These are phyloP conservation scores for Sporothrix phasma DNA, from an alignment of 2,329 filamentous ascomycete genomes.

Conservation along the genomic window DNA sequence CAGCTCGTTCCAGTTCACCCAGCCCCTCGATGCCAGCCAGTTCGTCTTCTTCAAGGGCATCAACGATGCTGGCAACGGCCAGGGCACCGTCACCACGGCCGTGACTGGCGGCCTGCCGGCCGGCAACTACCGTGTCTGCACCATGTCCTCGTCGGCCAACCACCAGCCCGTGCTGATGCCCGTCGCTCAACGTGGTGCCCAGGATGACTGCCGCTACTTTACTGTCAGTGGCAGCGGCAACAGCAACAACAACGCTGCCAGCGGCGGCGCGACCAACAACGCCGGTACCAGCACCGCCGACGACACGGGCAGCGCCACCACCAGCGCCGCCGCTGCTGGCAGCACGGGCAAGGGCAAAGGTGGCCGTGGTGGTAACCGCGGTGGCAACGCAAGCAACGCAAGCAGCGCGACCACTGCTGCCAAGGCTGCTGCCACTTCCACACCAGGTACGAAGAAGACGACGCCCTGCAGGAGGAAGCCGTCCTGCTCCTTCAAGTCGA, in stretches of 20 bases:
- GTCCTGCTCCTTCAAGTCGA: not conserved
- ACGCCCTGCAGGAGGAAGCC: no score
- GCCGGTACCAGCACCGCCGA: no score
- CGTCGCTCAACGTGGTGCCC: constrained; percentile 55
- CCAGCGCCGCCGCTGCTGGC: not conserved
- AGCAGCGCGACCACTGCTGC: constrained; percentile 9
- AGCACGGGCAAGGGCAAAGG: no score
- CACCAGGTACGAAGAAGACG: constrained; percentile 6
- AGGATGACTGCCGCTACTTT: constrained; percentile 56
- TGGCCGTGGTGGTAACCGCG: no score
- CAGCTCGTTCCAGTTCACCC: constrained; percentile 37
- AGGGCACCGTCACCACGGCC: constrained; percentile 42
- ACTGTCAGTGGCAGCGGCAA: constrained; percentile 32
- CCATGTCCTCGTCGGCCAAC: constrained; percentile 53
- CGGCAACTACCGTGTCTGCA: constrained; percentile 56
- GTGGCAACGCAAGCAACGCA: constrained; percentile 16
- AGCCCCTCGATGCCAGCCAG: constrained; percentile 42
- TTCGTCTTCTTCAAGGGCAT: constrained; percentile 60
- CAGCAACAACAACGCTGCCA: constrained; percentile 18
- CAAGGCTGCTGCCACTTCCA: not conserved
- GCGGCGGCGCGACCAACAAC: constrained; percentile 10
- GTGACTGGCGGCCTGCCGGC: constrained; percentile 50
- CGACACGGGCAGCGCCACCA: no score
- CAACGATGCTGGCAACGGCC: constrained; percentile 49
- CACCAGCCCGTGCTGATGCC: constrained; percentile 59